These are phyloP conservation scores for Dothistroma septosporum DNA, from an alignment of 2,329 filamentous ascomycete species.

Conservation along the genomic window DNA sequence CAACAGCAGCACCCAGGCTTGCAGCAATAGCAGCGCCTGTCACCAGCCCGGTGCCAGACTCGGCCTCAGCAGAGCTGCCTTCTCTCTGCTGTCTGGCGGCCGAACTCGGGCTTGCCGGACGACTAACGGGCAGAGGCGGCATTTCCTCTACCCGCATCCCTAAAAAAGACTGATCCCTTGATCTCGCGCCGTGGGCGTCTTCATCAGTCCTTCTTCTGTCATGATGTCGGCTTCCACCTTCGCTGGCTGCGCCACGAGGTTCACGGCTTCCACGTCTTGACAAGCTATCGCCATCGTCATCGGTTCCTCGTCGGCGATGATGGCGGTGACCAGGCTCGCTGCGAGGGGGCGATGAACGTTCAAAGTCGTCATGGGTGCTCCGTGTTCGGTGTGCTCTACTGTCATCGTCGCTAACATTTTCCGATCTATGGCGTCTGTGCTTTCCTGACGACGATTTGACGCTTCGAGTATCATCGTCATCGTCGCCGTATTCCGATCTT, in stretches of 20 bases:
- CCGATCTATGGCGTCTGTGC: conserved; percentile 5
- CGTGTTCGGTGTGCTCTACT: conserved; percentile 25
- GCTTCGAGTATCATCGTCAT: conserved; percentile 23
- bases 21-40: conserved; percentile 13
- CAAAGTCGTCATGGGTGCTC: conserved; percentile 23
- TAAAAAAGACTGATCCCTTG: conserved; percentile 58
- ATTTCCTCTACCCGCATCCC: conserved; percentile 58
- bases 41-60: conserved; percentile 25
- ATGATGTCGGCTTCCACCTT: conserved; percentile 21
- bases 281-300: conserved; percentile 22
- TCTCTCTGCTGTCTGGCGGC: conserved; percentile 25
- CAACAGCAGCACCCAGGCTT: conserved; percentile 9
- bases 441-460: conserved; percentile 6
- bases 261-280: conserved; percentile 19
- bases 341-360: conserved; percentile 13
- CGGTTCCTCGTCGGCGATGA: conserved; percentile 25
- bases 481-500: conserved; percentile 30
- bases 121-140: conserved; percentile 42
- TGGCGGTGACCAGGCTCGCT: conserved; percentile 27
- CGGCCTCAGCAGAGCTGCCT: conserved; percentile 33
- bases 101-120: conserved; percentile 25
- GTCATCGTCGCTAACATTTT: conserved; percentile 22
- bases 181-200: conserved; percentile 16
- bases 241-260: conserved; percentile 16
- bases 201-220: conserved; percentile 24